Percentiles rank a stretch among this genome's conserved stretches.
phyloP scores from a whole-genome alignment of 495 filamentous ascomycete genomes.

The Parathielavia hyrcaniae region DNA sequence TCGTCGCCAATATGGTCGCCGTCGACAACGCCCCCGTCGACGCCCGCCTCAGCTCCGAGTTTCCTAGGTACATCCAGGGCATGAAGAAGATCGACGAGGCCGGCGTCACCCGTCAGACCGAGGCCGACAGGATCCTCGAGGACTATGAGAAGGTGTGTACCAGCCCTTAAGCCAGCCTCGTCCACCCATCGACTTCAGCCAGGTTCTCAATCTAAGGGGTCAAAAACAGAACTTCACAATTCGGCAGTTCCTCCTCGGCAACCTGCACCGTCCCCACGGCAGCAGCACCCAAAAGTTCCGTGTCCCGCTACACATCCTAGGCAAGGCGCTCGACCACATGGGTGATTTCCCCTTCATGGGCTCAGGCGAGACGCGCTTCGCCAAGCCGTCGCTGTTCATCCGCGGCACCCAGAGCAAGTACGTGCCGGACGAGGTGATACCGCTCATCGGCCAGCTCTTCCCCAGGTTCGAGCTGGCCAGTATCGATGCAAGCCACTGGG shows the following conservation, averaged over 20 bases:
- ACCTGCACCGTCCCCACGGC: constrained; percentile 52
- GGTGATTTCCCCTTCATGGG: constrained; percentile 80
- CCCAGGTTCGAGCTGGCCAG: constrained; percentile 73
- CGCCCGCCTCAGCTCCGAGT: constrained; percentile 63
- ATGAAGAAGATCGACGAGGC: constrained; percentile 75
- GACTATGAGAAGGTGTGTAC: constrained; percentile 60
- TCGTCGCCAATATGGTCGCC: constrained; percentile 63
- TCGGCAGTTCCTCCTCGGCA: constrained; percentile 91
- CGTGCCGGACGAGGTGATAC: constrained; percentile 80
- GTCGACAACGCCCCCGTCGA: constrained; percentile 94
- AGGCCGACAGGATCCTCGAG: constrained; percentile 73
- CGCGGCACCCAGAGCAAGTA: constrained; percentile 79
- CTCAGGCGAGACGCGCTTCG: constrained; percentile 54
- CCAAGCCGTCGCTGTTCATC: constrained; percentile 74
- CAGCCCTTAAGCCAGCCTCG: constrained; percentile 7
- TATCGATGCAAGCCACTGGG: constrained; percentile 87
- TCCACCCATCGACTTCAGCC: neutral
- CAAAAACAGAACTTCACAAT: constrained; percentile 58
- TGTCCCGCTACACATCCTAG: constrained; percentile 41
- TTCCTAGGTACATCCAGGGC: constrained; percentile 73
- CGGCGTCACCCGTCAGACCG: constrained; percentile 57
- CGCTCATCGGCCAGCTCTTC: constrained; percentile 83
- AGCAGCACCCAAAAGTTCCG: constrained; percentile 37
- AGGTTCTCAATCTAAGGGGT: neutral
- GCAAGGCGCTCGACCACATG: constrained; percentile 48